phyloP scores from a whole-genome alignment of 805 yeast species.

The Peterozyma xylosa region DNA sequence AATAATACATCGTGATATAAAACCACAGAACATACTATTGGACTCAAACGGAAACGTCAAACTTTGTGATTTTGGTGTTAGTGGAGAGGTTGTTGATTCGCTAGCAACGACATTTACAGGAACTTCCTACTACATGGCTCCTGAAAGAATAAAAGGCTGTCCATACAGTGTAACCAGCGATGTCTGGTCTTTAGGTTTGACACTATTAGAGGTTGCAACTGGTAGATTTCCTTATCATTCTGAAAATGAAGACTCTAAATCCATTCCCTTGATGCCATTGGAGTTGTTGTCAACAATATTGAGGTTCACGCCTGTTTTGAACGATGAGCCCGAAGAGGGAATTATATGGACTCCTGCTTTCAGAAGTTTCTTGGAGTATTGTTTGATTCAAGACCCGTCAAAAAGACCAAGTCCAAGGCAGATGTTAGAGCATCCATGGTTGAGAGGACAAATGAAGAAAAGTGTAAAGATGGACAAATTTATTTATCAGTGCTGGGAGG shows the following conservation, averaged over 20 bases:
- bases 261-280: constrained; percentile 68
- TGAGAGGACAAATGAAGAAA: constrained; percentile 64
- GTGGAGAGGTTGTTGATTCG: constrained; percentile 94
- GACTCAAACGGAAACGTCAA: constrained; percentile 77
- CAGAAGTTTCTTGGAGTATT: constrained; percentile 72
- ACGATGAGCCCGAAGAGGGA: constrained; percentile 68
- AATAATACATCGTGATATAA: constrained; percentile 92
- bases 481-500: constrained; percentile 65
- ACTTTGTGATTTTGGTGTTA: constrained; percentile 94
- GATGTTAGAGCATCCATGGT: constrained; percentile 93
- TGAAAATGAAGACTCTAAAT: constrained; percentile 24
- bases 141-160: constrained; percentile 92
- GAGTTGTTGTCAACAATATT: constrained; percentile 78
- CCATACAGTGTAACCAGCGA: constrained; percentile 94
- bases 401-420: constrained; percentile 90
- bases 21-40: constrained; percentile 86
- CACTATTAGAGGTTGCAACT: constrained; percentile 86
- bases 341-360: constrained; percentile 80
- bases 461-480: constrained; percentile 82
- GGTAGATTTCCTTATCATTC: constrained; percentile 78
- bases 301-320: constrained; percentile 72
- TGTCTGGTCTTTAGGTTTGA: constrained; percentile 93
- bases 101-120: constrained; percentile 96
- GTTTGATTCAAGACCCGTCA: constrained; percentile 71
- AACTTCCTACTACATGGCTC: constrained; percentile 97